Conservation (phyloP, 2,329 filamentous ascomycete species). For the Cordyceps militaris region DNA sequence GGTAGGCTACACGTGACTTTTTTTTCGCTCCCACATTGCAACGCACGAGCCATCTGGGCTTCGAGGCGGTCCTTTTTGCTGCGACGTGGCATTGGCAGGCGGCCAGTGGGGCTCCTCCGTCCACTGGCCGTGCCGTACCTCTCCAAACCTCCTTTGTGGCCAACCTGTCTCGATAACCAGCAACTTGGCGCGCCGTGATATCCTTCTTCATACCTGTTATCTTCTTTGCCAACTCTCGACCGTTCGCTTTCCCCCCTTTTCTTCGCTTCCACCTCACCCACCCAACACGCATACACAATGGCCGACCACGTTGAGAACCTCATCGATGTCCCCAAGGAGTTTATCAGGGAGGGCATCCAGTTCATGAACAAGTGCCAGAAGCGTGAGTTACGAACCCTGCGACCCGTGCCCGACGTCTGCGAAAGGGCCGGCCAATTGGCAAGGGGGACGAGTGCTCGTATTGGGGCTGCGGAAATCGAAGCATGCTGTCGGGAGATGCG, state of each 20-base stretch:
- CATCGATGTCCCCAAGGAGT: constrained; percentile 61
- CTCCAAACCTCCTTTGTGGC: constrained; percentile 12
- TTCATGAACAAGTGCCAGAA: constrained; percentile 58
- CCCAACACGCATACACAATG: constrained; percentile 14
- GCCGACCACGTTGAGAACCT: constrained; percentile 49
- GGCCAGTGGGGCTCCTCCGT: background rate
- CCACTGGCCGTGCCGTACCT: background rate
- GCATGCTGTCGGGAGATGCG: too few species aligned
- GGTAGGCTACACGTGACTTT: background rate
- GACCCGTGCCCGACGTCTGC: background rate
- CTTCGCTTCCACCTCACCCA: constrained; percentile 1
- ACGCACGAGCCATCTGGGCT: background rate
- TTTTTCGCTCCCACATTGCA: background rate
- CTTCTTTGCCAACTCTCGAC: background rate
- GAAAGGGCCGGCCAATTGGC: background rate
- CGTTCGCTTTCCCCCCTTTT: background rate
- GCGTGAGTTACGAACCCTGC: constrained; percentile 35
- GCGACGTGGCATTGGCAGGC: background rate
- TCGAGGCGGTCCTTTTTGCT: background rate
- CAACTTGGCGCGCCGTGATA: background rate
- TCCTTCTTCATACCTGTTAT: background rate
- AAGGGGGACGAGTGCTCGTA: background rate
- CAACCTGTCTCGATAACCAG: constrained; percentile 7
- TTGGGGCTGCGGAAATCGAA: too few species aligned
- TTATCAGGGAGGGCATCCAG: constrained; percentile 35